A percentile compares a stretch with the other conserved stretches of the same genome.
phyloP scores from a whole-genome alignment of 352 stramenopile genomes.

The Lagenidium sp. region DNA sequence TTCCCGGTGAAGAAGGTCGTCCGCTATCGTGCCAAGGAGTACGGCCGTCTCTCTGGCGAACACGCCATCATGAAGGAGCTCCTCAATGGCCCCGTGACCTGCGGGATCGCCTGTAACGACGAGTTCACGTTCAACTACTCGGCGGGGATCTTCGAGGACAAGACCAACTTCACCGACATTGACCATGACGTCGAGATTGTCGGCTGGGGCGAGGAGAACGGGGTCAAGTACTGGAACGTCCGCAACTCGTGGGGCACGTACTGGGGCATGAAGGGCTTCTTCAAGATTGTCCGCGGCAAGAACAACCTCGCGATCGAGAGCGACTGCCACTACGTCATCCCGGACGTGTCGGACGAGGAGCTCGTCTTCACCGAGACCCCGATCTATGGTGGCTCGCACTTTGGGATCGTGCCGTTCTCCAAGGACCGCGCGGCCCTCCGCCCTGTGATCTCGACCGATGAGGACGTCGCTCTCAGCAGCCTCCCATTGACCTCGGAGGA shows the following conservation, averaged over 20 bases:
- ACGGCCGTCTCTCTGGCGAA: conserved; percentile 32
- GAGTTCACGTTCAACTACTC: conserved; percentile 79
- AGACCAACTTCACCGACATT: conserved; percentile 44
- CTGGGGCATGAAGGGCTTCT: conserved; percentile 92
- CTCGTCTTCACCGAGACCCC: conserved; percentile 44
- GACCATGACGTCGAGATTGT: conserved; percentile 90
- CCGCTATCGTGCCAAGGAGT: conserved; percentile 43
- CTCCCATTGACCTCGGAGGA: conserved; percentile 36
- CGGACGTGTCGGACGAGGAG: conserved; percentile 41
- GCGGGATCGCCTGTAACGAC: conserved; percentile 78
- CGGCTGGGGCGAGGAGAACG: conserved; percentile 82
- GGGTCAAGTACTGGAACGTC: conserved; percentile 90
- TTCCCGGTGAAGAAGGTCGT: conserved; percentile 43
- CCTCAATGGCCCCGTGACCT: conserved; percentile 80
- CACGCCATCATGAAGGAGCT: conserved; percentile 60
- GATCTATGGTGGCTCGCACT: conserved; percentile 54
- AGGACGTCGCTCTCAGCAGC: conserved; percentile 42
- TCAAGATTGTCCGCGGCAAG: conserved; percentile 75
- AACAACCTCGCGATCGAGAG: conserved; percentile 86
- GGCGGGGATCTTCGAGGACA: conserved; percentile 81
- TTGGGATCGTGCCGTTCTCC: conserved; percentile 44
- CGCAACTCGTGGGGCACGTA: conserved; percentile 88
- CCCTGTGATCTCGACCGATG: conserved; percentile 80
- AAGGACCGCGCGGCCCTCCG: conserved; percentile 53
- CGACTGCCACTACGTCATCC: conserved; percentile 78